Percentiles rank a stretch among this genome's conserved stretches.
These are phyloP conservation scores for Hygrophoropsis aurantiaca DNA, from an alignment of 768 basidiomycete species.

Conservation along the genomic window DNA sequence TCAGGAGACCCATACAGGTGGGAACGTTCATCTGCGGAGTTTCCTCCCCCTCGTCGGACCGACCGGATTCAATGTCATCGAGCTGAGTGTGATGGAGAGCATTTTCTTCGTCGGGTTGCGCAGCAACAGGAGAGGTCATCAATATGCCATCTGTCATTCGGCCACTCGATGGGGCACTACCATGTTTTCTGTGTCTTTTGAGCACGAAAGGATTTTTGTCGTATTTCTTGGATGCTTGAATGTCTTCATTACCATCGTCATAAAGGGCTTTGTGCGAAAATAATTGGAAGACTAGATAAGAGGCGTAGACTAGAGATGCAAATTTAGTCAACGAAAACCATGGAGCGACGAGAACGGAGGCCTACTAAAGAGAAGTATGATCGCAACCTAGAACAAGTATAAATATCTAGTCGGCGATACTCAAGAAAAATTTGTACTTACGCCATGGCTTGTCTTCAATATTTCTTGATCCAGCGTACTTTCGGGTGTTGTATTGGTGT, in stretches of 20 bases:
- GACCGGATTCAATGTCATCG: conserved; percentile 13
- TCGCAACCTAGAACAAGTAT: conserved; percentile 52
- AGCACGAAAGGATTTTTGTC: conserved; percentile 36
- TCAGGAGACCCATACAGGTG: conserved; percentile 52
- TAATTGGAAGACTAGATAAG: conserved; percentile 79
- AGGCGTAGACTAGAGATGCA: conserved; percentile 56
- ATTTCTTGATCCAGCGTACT: conserved; percentile 44
- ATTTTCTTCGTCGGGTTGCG: neutral
- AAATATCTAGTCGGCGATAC: conserved; percentile 3
- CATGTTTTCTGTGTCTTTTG: conserved; percentile 13
- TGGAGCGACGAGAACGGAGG: conserved; percentile 2
- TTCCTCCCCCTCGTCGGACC: conserved; percentile 30
- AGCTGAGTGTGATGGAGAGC: neutral
- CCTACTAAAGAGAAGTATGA: conserved; percentile 77
- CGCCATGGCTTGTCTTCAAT: conserved; percentile 75
- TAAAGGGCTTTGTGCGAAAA: conserved; percentile 78
- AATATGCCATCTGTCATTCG: conserved; percentile 3
- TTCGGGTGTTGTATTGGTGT: conserved; percentile 14
- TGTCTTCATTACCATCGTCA: conserved; percentile 40
- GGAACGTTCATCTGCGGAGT: conserved; percentile 54
- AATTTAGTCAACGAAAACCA: conserved; percentile 2
- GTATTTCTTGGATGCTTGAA: conserved; percentile 40
- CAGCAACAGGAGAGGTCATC: conserved; percentile 11
- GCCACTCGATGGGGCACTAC: neutral
- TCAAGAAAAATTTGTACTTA: conserved; percentile 33